Evolutionary conservation across 106 monocot species (phyloP).

Genomic region (Acorus gramineus): DNA sequence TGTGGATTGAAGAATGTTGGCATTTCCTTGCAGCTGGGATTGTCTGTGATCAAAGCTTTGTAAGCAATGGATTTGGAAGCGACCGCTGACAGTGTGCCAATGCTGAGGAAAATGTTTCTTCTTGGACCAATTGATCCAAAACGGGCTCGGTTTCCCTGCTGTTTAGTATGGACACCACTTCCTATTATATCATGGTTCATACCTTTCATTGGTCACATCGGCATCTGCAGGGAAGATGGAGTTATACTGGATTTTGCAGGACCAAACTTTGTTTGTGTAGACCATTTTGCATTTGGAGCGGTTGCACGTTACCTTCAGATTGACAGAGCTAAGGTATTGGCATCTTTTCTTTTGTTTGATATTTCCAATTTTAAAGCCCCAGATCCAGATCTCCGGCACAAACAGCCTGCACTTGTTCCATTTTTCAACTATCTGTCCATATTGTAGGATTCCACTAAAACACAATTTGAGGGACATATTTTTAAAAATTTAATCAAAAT

Average conservation of each 20-base stretch:
- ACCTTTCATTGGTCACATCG: constrained; percentile 88
- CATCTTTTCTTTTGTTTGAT: neutral
- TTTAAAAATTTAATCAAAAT: too few relatives aligned
- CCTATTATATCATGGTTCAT: constrained; percentile 88
- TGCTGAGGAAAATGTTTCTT: constrained; percentile 6
- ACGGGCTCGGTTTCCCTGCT: constrained; percentile 81
- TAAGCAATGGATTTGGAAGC: constrained; percentile 20
- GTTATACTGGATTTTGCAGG: constrained; percentile 92
- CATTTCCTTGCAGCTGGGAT: too few relatives aligned
- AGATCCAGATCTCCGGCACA: too few relatives aligned
- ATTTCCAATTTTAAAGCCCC: too few relatives aligned
- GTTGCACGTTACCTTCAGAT: constrained; percentile 71
- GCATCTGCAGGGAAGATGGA: constrained; percentile 95
- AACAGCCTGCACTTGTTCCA: too few relatives aligned
- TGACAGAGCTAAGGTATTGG: constrained; percentile 47
- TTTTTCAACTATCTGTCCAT: too few relatives aligned
- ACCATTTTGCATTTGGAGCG: constrained; percentile 81
- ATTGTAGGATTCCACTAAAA: too few relatives aligned
- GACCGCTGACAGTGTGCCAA: constrained; percentile 4
- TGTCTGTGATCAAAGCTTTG: too few relatives aligned
- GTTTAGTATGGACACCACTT: constrained; percentile 88
- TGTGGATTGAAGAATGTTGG: too few relatives aligned
- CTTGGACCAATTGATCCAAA: constrained; percentile 61
- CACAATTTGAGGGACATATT: too few relatives aligned
- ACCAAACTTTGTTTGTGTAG: constrained; percentile 85